Evolutionary conservation across 2,329 filamentous ascomycete species (phyloP).

Genomic region (Orbilia ellipsospora): DNA sequence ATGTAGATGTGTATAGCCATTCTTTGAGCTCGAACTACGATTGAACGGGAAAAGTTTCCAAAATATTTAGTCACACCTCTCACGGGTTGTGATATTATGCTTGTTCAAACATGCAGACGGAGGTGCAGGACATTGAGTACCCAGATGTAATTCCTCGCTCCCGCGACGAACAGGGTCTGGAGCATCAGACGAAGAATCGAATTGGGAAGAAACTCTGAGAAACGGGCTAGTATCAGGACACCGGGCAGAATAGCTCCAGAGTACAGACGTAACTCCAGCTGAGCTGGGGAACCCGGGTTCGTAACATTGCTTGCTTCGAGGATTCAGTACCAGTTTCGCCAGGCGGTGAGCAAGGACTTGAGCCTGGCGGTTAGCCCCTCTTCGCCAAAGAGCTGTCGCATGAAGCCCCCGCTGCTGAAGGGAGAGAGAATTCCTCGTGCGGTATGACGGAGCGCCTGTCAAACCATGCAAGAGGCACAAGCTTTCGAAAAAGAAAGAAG

Average conservation of each 20-base stretch:
- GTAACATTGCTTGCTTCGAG: constrained; percentile 48
- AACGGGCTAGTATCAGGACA: constrained; percentile 4
- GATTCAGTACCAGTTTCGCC: constrained; percentile 43
- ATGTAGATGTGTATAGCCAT: constrained; percentile 45
- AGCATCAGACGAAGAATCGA: constrained; percentile 20
- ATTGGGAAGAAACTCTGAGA: constrained; percentile 14
- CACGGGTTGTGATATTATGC: constrained; percentile 18
- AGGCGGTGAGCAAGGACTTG: constrained; percentile 32
- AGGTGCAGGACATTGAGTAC: constrained; percentile 17
- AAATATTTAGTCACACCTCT: constrained; percentile 46
- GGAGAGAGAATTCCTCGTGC: constrained; percentile 16
- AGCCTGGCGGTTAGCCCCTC: constrained; percentile 46
- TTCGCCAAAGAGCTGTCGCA: constrained; percentile 8
- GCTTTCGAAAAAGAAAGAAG: constrained; percentile 31
- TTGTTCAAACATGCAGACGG: constrained; percentile 27
- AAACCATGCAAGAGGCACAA: constrained; percentile 33
- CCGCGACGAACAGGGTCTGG: constrained; percentile 23
- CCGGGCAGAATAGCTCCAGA: constrained; percentile 19
- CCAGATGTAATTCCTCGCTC: constrained; percentile 26
- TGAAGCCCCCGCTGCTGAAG: constrained; percentile 40
- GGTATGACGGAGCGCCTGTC: constrained; percentile 55
- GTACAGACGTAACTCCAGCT: neutral
- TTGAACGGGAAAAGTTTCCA: constrained; percentile 30
- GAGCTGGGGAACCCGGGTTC: constrained; percentile 24
- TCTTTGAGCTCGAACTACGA: constrained; percentile 11